These are phyloP conservation scores for Colletotrichum paranaense DNA, from an alignment of 2,329 filamentous ascomycete species.

Conservation along the genomic window DNA sequence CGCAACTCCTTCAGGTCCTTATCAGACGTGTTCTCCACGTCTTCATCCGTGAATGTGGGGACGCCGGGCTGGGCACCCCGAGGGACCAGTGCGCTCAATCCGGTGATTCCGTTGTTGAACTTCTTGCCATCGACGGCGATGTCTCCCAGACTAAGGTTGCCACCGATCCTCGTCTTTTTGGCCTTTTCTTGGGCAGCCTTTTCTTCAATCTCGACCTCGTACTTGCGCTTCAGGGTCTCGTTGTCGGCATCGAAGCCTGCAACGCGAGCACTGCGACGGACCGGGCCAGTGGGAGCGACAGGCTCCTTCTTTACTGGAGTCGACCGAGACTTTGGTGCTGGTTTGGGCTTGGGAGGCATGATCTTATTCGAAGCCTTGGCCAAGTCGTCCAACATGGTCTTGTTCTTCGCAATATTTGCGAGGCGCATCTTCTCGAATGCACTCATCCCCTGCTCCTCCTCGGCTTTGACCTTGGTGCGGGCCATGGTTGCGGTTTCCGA, in stretches of 20 bases:
- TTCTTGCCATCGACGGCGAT: conserved; percentile 84
- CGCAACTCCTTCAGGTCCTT: conserved; percentile 79
- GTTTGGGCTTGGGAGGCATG: conserved; percentile 71
- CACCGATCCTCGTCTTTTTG: conserved; percentile 67
- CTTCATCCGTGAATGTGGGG: conserved; percentile 86
- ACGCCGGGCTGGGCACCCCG: conserved; percentile 82
- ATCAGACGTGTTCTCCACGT: conserved; percentile 83
- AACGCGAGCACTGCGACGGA: conserved; percentile 68
- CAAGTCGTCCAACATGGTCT: conserved; percentile 82
- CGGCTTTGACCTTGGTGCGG: conserved; percentile 50
- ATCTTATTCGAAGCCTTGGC: conserved; percentile 76
- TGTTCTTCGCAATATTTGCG: conserved; percentile 88
- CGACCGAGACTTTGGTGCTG: conserved; percentile 53
- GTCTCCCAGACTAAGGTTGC: conserved; percentile 77
- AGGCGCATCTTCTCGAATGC: conserved; percentile 88
- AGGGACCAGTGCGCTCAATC: conserved; percentile 69
- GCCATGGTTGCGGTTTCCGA: conserved; percentile 52
- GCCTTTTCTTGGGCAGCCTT: conserved; percentile 57
- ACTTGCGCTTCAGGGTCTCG: conserved; percentile 60
- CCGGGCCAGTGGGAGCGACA: conserved; percentile 51
- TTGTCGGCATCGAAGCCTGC: conserved; percentile 65
- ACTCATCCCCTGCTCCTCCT: conserved; percentile 66
- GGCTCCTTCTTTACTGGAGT: conserved; percentile 57
- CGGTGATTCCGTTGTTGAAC: conserved; percentile 75
- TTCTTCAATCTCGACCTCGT: conserved; percentile 59